Conservation (phyloP, 2,329 filamentous ascomycete genomes). For the Lomentospora prolificans region DNA sequence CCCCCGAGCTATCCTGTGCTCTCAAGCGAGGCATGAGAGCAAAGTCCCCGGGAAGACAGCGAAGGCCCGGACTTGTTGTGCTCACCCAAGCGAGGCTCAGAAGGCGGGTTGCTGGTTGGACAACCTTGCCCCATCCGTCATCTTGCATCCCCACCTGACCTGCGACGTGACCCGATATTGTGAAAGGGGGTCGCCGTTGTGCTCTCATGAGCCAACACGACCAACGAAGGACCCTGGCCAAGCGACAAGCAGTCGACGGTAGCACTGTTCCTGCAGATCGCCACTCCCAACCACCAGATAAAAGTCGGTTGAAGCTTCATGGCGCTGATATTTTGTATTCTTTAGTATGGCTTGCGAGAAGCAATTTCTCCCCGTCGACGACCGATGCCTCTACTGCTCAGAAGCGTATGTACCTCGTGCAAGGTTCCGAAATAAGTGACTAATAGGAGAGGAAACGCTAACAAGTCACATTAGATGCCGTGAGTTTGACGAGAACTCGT, state of each 20-base stretch:
- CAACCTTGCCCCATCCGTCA: constrained; percentile 2
- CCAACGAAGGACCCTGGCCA: background rate
- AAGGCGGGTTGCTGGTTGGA: constrained; percentile 13
- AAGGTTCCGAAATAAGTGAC: background rate
- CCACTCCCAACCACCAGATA: background rate
- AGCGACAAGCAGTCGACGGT: background rate
- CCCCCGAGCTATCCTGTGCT: background rate
- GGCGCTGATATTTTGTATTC: background rate
- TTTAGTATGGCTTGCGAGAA: constrained; percentile 57
- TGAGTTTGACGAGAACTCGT: constrained; percentile 37
- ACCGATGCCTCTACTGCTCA: constrained; percentile 52
- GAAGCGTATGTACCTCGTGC: constrained; percentile 39
- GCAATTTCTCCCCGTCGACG: constrained; percentile 50
- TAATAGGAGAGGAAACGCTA: background rate
- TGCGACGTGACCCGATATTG: background rate
- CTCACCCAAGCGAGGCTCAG: constrained; percentile 10
- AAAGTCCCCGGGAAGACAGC: too few relatives aligned
- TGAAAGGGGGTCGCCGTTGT: background rate
- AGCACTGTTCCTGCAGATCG: background rate
- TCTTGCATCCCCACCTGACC: constrained; percentile 6
- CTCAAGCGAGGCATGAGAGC: background rate
- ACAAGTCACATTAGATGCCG: constrained; percentile 35
- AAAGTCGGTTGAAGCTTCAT: background rate
- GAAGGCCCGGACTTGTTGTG: too few relatives aligned
- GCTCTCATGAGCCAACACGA: background rate